phyloP scores from a whole-genome alignment of 1,284 basidiomycete genomes.

The Austroboletus novae-zelandiae region DNA sequence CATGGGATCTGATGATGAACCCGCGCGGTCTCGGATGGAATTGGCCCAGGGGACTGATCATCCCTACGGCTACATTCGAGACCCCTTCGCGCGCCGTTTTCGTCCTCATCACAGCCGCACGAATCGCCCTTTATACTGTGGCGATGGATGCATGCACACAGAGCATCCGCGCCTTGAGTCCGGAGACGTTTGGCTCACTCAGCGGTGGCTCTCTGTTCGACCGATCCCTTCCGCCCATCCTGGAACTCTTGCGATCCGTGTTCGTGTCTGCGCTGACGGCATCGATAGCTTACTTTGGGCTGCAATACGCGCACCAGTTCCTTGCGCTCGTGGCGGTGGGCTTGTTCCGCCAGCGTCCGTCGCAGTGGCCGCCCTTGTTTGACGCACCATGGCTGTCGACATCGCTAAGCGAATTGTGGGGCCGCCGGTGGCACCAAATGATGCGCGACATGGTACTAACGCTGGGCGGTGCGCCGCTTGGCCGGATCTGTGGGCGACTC shows the following conservation, averaged over 20 bases:
- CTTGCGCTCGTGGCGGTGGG: conserved; percentile 42
- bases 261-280: conserved; percentile 41
- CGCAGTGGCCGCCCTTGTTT: conserved; percentile 43
- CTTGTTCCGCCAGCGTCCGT: conserved; percentile 32
- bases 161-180: conserved; percentile 11
- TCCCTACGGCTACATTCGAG: conserved; percentile 8
- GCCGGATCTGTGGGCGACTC: conserved; percentile 39
- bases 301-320: conserved; percentile 44
- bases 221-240: conserved; percentile 36
- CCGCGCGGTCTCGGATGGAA: conserved; percentile 29
- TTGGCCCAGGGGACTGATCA: conserved; percentile 20
- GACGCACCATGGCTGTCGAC: conserved; percentile 37
- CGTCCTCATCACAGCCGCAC: conserved; percentile 1
- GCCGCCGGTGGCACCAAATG: conserved; percentile 43
- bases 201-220: conserved; percentile 48
- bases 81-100: conserved; percentile 14
- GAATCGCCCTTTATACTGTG: conserved; percentile 4
- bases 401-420: conserved; percentile 44
- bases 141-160: conserved; percentile 18
- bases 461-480: conserved; percentile 30
- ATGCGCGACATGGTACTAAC: conserved; percentile 37
- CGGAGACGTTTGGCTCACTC: conserved; percentile 17
- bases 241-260: conserved; percentile 42
- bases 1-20: conserved; percentile 23
- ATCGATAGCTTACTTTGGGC: conserved; percentile 41